phyloP scores from a whole-genome alignment of 768 basidiomycete species.

The Cystofilobasidium capitatum region DNA sequence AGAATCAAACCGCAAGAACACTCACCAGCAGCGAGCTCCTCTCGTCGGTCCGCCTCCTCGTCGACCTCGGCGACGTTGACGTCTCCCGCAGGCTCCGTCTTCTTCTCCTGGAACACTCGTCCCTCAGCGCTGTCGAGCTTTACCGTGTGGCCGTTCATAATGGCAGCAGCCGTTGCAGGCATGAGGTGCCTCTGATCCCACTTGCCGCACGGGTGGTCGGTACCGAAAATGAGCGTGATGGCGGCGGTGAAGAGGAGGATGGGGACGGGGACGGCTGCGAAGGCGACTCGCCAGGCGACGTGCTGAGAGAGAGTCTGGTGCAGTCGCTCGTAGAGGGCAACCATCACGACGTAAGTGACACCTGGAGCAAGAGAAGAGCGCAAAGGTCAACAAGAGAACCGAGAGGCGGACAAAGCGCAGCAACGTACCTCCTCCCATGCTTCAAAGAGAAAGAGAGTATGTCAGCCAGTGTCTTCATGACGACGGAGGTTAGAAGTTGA shows the following conservation, averaged over 20 bases:
- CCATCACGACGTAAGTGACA: constrained; percentile 53
- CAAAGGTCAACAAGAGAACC: not conserved
- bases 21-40: not conserved
- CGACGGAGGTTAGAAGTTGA: constrained; percentile 48
- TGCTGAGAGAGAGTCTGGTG: constrained; percentile 32
- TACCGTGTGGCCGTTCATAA: constrained; percentile 30
- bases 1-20: too few species aligned
- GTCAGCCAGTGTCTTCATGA: constrained; percentile 51
- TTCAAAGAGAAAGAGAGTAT: not conserved
- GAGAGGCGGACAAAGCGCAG: not conserved
- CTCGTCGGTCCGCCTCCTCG: constrained; percentile 21
- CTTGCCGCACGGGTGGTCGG: constrained; percentile 50
- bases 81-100: constrained; percentile 30
- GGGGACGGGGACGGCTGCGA: constrained; percentile 52
- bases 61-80: constrained; percentile 27
- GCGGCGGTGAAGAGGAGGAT: constrained; percentile 44
- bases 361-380: constrained; percentile 35
- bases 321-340: constrained; percentile 46
- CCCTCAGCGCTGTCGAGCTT: constrained; percentile 32
- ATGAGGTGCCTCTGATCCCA: constrained; percentile 48
- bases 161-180: constrained; percentile 36
- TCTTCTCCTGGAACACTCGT: constrained; percentile 33
- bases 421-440: constrained; percentile 31
- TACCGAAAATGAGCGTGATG: constrained; percentile 40
- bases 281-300: constrained; percentile 51